These are phyloP conservation scores for Penicillium sp. DNA, from an alignment of 2,329 filamentous ascomycete species.

Conservation along the genomic window DNA sequence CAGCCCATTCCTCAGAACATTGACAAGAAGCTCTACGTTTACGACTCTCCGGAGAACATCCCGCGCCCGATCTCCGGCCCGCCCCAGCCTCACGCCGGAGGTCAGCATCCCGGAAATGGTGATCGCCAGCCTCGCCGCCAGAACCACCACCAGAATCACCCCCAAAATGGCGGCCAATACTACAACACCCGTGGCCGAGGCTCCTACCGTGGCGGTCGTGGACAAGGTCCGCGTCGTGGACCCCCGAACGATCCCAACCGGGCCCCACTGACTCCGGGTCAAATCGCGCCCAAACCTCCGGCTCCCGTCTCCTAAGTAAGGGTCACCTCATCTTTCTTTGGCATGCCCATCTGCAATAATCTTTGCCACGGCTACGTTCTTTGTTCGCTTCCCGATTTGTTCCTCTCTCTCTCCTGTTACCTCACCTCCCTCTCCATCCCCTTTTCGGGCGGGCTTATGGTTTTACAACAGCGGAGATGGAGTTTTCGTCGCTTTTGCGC, in stretches of 20 bases:
- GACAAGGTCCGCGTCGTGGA: constrained; percentile 44
- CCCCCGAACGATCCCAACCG: constrained; percentile 34
- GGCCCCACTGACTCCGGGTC: constrained; percentile 27
- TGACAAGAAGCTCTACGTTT: constrained; percentile 97
- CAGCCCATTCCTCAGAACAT: constrained; percentile 92
- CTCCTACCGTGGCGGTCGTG: constrained; percentile 44
- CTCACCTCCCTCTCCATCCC: background rate
- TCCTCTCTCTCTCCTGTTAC: background rate
- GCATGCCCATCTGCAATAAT: background rate
- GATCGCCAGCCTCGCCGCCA: constrained; percentile 36
- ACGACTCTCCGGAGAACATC: constrained; percentile 93
- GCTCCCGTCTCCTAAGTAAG: constrained; percentile 34
- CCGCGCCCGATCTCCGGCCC: constrained; percentile 72
- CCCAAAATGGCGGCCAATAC: constrained; percentile 39
- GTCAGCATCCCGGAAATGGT: constrained; percentile 24
- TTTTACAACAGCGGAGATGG: background rate
- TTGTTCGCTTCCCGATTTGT: background rate
- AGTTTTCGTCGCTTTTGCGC: constrained; percentile 7
- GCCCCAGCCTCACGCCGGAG: constrained; percentile 29
- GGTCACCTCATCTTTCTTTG: background rate
- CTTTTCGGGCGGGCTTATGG: background rate
- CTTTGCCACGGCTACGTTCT: background rate
- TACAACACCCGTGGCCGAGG: constrained; percentile 40
- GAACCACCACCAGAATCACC: constrained; percentile 34
- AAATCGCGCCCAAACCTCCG: constrained; percentile 30